Evolutionary conservation across 2,329 filamentous ascomycete species (phyloP), one percentile per base, ranked within the genome.

Genomic region (Sporothrix pseudoabietina): DNA sequence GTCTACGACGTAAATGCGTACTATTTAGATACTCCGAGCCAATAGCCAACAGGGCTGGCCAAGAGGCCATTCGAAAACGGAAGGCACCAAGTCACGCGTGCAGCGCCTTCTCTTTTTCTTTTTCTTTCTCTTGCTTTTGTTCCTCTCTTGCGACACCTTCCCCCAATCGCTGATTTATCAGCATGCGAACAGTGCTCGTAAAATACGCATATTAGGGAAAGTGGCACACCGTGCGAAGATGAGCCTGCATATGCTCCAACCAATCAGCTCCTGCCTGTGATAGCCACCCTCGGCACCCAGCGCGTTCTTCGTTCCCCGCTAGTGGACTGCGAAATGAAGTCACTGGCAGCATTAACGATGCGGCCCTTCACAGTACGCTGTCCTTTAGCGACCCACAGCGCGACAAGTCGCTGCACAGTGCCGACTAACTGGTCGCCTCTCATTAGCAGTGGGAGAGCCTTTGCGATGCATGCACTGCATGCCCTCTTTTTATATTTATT

Each of bases 171-270:
- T 19, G 52, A 55, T 55, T 55, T 55, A 55, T 55, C 52, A 55
- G 52, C 41, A 47, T 47, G 10, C 19, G 19, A 16, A n/a, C n/a
- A 49, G 63, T 66, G 41, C 26, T 49, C 12, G 41, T 30, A 35
- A n/a, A 32, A 32, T n/a, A 12, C 7, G 32, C 9, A 19, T 9
- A 26, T 26, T 26, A 63, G 4, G 10, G 22, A 32, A 32, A 19
- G 63, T 19, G 41, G 26, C 44, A 68, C 65, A 52, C 65, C 44
- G 65, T 68, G 65, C 65, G 65, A 68, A 68, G 32, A 68, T 10
- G 35, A 32, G 7, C 22, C n/a, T 44, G 26, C 16, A 35, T 41
- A 19, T 26, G 3, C 5, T 7, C 47, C 4, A 69, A 19, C 32
- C 66, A 55, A 41, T 69, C 49, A 69, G 7, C n/a, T 9, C 12